A percentile compares a stretch with the other conserved stretches of the same genome.
phyloP scores from a whole-genome alignment of 768 basidiomycete species.

The Hygrophorus russula region DNA sequence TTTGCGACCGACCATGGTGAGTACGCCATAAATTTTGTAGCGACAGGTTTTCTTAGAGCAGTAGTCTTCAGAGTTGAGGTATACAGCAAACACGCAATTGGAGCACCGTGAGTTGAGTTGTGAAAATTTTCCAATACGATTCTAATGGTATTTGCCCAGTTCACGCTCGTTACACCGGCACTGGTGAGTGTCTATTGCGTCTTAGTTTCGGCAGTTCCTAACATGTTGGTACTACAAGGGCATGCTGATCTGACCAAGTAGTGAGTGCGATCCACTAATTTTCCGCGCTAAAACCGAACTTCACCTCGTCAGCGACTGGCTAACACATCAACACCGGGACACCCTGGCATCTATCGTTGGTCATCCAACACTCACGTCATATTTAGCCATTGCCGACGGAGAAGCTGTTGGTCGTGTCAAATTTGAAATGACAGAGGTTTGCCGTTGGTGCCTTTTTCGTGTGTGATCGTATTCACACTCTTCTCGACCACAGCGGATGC shows the following conservation, averaged over 20 bases:
- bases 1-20: not conserved
- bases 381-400: constrained; percentile 87
- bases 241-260: constrained; percentile 96
- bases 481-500: constrained; percentile 56
- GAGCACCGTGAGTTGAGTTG: constrained; percentile 69
- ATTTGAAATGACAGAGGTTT: constrained; percentile 94
- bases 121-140: constrained; percentile 4
- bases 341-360: constrained; percentile 90
- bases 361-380: constrained; percentile 77
- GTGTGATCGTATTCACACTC: constrained; percentile 17
- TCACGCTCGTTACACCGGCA: constrained; percentile 93
- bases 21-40: not conserved
- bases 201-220: constrained; percentile 1
- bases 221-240: constrained; percentile 31
- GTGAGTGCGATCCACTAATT: constrained; percentile 34
- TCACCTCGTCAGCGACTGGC: constrained; percentile 69
- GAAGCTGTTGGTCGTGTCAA: constrained; percentile 82
- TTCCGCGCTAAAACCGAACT: not conserved
- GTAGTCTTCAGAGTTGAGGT: constrained; percentile 85
- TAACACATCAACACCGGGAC: constrained; percentile 95
- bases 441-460: constrained; percentile 12
- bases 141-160: constrained; percentile 35
- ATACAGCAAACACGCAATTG: constrained; percentile 92
- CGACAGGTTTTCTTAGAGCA: not conserved
- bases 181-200: constrained; percentile 42